Evolutionary conservation across 192 early-diverging fungal species (phyloP).

Genomic region (Cetraspora pellucida): DNA sequence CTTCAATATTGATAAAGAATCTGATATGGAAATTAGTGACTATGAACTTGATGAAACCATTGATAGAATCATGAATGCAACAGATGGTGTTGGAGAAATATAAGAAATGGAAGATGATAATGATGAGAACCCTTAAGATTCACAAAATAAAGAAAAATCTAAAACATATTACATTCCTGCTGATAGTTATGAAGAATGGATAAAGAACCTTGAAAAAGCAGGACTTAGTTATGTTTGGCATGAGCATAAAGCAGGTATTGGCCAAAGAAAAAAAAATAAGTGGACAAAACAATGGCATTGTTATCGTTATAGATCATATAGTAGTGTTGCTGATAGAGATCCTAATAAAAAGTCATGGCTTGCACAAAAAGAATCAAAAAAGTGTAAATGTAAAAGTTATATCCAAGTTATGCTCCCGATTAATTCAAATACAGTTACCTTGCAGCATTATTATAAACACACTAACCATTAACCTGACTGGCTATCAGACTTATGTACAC

Average conservation of each 20-base stretch:
- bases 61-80: neutral
- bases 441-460: neutral
- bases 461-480: neutral
- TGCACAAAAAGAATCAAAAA: neutral
- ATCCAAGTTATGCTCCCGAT: neutral
- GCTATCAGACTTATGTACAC: neutral
- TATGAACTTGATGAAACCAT: neutral
- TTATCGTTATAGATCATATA: neutral
- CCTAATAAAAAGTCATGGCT: neutral
- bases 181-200: neutral
- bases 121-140: neutral
- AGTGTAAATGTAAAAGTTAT: slow-evolving; percentile 4
- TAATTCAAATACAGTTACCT: neutral
- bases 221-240: neutral
- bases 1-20: neutral
- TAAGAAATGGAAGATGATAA: neutral
- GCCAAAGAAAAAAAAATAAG: neutral
- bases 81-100: neutral
- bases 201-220: neutral
- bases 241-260: neutral
- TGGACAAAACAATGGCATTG: neutral
- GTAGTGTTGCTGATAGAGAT: neutral
- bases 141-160: neutral
- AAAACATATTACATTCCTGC: neutral
- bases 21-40: neutral